Base-by-base conservation (phyloP, 2,329 filamentous ascomycete genomes). In the Penicillium vulpinum region DNA sequence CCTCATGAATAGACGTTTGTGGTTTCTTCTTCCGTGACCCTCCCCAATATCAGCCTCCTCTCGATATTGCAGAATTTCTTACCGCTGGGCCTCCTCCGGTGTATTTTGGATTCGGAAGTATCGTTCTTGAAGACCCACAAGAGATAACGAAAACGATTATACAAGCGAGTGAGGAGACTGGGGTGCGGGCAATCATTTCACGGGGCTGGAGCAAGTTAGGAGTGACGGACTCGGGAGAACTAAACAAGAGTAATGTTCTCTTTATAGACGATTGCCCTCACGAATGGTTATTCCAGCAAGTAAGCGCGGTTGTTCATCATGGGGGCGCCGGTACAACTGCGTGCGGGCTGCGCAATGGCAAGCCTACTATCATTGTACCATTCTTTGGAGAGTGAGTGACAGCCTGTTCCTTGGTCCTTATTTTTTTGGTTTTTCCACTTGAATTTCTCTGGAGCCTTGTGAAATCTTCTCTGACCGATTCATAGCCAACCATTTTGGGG, bases 261-360 rank as follows among this genome's bases (percentile, higher is more conserved):
- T 79, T 78, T 61, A 66, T 84, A 8, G 81, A 74, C 1, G 80
- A 84, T 52, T 79, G 77, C 33, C 82, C 81, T 1, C 81, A 84
- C 51, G 79, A 84, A 57, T 85, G 82, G 82, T 71, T 85, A 0
- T 85, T 85, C 62, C 75, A 81, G 58, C 73, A 77, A 9, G 81
- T 84, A 3, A 75, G 79, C 0, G 77, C 75, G 29, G 82, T 85
- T 0, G 76, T 85, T 1, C 82, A 85, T 59, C 81, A 85, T 53
- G 82, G 82, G 31, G 83, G 82, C 18, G 83, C 82, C 18, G 82
- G 82, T 1, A 84, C 81, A 0, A 83, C 82, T 3, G 81, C 83
- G 5, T 78, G 76, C 24, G 81, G 82, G 0, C 75, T 84, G 10
- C 68, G 74, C 2, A 73, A 79, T 44, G 81, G 77, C 0, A 68